A percentile compares a stretch with the other conserved stretches of the same genome.
Conservation (phyloP, 2,329 filamentous ascomycete species). For the Microsporum canis region DNA sequence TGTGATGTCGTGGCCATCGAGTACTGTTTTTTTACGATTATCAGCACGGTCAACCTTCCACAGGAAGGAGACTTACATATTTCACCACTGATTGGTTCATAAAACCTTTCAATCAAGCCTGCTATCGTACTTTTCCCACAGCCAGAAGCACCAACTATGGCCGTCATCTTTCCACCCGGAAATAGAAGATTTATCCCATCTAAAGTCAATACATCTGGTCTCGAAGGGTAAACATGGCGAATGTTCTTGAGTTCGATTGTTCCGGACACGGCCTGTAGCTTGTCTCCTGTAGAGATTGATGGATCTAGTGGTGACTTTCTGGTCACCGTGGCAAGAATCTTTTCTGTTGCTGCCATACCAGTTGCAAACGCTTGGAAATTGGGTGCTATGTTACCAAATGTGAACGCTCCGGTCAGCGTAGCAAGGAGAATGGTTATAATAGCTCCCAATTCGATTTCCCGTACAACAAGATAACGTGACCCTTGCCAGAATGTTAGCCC, state of each 20-base stretch:
- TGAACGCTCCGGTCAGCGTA: constrained; percentile 74
- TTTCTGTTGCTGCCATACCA: constrained; percentile 60
- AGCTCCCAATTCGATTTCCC: constrained; percentile 48
- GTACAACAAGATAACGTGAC: constrained; percentile 53
- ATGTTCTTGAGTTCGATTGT: constrained; percentile 62
- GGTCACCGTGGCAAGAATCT: constrained; percentile 79
- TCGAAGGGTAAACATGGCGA: constrained; percentile 33
- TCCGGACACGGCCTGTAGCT: constrained; percentile 55
- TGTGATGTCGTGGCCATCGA: constrained; percentile 26
- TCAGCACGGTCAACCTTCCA: no score
- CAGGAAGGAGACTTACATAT: not conserved
- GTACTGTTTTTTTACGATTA: constrained; percentile 20
- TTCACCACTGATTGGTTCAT: constrained; percentile 32
- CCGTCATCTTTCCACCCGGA: constrained; percentile 33
- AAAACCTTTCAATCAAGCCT: constrained; percentile 47
- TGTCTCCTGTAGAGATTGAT: constrained; percentile 50
- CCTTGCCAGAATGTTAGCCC: constrained; percentile 65
- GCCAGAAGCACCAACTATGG: constrained; percentile 33
- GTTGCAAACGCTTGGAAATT: constrained; percentile 67
- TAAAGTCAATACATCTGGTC: constrained; percentile 31
- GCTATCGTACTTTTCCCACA: constrained; percentile 36
- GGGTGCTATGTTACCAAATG: constrained; percentile 65
- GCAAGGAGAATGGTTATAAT: constrained; percentile 68
- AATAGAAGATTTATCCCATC: constrained; percentile 25
- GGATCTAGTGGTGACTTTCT: constrained; percentile 65